phyloP scores from a whole-genome alignment of 78 protist species.

The Capsaspora owczarzaki region DNA sequence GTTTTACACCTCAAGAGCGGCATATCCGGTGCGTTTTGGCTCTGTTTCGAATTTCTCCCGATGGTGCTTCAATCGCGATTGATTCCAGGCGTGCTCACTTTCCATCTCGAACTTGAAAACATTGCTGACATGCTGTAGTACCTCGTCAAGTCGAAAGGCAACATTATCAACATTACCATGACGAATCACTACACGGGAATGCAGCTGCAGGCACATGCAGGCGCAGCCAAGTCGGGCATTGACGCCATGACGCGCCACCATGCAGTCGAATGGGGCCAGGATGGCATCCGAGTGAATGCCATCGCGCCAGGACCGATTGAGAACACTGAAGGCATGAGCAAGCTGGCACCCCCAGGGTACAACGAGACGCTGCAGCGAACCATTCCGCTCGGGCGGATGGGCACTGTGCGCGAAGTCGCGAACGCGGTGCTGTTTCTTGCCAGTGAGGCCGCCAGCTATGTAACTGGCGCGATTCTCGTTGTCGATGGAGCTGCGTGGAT shows the following conservation, averaged over 20 bases:
- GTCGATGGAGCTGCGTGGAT: slow-evolving; percentile 37
- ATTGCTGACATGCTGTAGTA: too few relatives aligned
- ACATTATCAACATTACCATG: slow-evolving; percentile 18
- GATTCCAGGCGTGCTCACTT: too few relatives aligned
- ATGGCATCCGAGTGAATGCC: slow-evolving; percentile 19
- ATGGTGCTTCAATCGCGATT: too few relatives aligned
- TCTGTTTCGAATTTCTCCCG: too few relatives aligned
- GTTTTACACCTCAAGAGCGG: slow-evolving; percentile 5
- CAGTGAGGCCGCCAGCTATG: slow-evolving; percentile 21
- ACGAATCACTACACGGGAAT: slow-evolving; percentile 1
- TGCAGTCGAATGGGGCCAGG: slow-evolving; percentile 26
- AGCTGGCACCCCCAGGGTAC: neutral
- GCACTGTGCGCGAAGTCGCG: slow-evolving; percentile 16
- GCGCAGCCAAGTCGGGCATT: slow-evolving; percentile 32
- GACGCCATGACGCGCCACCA: slow-evolving; percentile 15
- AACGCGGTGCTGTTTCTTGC: slow-evolving; percentile 10
- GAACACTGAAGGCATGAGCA: slow-evolving; percentile 5
- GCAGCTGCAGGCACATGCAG: slow-evolving; percentile 27
- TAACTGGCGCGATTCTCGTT: slow-evolving; percentile 19
- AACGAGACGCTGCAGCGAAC: neutral
- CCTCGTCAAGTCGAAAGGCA: neutral
- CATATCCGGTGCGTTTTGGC: neutral
- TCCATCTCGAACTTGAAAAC: too few relatives aligned
- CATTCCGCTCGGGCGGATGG: slow-evolving; percentile 23
- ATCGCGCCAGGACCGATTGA: slow-evolving; percentile 29